Base-by-base conservation (phyloP, 805 yeast species). In the Nakazawaea pomicola region DNA sequence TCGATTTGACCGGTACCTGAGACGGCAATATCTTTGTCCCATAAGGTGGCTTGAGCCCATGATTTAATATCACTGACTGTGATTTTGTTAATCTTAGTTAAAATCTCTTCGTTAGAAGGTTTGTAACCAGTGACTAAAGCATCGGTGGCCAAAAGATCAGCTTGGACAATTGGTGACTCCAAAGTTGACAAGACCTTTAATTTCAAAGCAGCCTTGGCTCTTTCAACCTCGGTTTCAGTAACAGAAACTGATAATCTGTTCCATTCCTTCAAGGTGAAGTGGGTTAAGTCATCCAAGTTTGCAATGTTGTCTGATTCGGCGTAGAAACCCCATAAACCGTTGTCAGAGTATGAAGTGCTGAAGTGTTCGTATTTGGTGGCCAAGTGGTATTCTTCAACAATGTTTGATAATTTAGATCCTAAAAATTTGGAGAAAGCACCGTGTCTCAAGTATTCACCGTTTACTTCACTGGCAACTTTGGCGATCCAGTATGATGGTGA, bases 1-100 rank as follows among this genome's bases (percentile, higher is more conserved):
- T 85, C 95, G 68, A 83, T 83, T 70, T 81, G 85, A 65, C 95
- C 95, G 49, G 85, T 76, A 65, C 84, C 93, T 46, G 91, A 74
- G 55, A 85, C 68, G 53, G 87, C 95, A 57, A 85, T 70, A 66
- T 85, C 95, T 64, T 76, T 84, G 67, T 85, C 95, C 85, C 88
- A 85, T 62, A 85, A 72, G 65, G 76, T 70, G 48, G 72, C 70
- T 57, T 74, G 74, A 51, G 93, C 91, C 93, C 93, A 85, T 38
- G 73, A 66, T 60, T 74, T 76, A 49, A 85, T 67, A 50, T 77
- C 78, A 51, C 69, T 65, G 47, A 74, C 71, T 45, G 78, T 61
- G 53, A 85, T 74, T 43, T 76, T 69, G 57, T 85, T 90, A 56
- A 85, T 76, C 50, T 70, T 67, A 45, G 71, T 73, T 56, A 74